Evolutionary conservation across 2,329 filamentous ascomycete genomes (phyloP), one percentile per base, ranked within the genome.

Genomic region (Diaporthe destruens): DNA sequence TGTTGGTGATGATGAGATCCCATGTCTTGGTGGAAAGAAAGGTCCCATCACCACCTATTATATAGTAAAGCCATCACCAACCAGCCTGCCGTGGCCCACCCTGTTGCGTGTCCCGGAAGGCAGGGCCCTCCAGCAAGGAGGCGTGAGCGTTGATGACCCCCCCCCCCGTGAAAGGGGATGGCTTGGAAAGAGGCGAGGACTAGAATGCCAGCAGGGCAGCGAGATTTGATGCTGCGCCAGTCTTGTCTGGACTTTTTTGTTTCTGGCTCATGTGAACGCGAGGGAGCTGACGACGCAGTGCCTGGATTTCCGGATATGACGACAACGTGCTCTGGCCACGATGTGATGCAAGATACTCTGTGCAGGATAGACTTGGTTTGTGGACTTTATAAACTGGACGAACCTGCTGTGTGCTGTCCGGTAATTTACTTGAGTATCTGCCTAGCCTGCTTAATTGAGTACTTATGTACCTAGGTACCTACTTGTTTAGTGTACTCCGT

Each of bases 71-170:
- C 59, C 59, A 47, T 51, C 36, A 39, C 12, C 11, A 2, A 2
- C 42, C 18, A 65, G 25, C 59, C 23, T 65, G 6, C 29, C 42
- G n/a, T 34, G 59, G 59, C 59, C 59, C 59, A 63, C 59, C 32
- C 42, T 32, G 39, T 63, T 63, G 59, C 59, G 59, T 42, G 59
- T 63, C 59, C 39, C 59, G 23, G 42, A 36, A 59, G 36, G 56
- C 56, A 25, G 25, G 57, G 20, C 59, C 59, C 42, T 49, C 18
- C 18, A 36, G 23, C 59, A 11, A 49, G 59, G 59, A 51, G 44
- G 61, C 61, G 61, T 65, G 61, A 29, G 44, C 61, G 61, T 65
- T 65, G 44, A 65, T 36, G 61, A 51, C 61, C 61, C 29, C 36
- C 61, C 61, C 29, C 36, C 61, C 61, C 61, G 44, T 44, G 20